A percentile compares a stretch with the other conserved stretches of the same genome.
Evolutionary conservation across 495 filamentous ascomycete genomes (phyloP).

Genomic region (Penicillium herquei): DNA sequence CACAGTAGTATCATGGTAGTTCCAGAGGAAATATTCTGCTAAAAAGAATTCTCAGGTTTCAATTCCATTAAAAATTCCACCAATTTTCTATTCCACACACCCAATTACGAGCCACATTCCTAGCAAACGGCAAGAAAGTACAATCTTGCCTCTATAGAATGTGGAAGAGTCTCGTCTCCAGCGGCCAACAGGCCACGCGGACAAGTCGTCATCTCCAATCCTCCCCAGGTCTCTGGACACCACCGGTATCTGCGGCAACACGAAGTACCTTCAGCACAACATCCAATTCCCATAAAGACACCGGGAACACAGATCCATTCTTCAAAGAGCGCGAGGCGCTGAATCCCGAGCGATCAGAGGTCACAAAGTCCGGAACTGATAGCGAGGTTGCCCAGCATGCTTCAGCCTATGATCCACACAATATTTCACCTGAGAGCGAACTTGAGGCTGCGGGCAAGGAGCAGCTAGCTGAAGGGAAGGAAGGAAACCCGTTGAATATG

Average conservation of each 20-base stretch:
- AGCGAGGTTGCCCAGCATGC: slow-evolving; percentile 47
- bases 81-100: neutral
- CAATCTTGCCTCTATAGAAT: slow-evolving; percentile 12
- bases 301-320: slow-evolving; percentile 28
- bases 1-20: neutral
- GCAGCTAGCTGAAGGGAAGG: slow-evolving; percentile 22
- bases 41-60: neutral
- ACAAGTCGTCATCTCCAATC: neutral
- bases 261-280: slow-evolving; percentile 13
- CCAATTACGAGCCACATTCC: too few relatives aligned
- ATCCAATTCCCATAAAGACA: slow-evolving; percentile 16
- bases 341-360: slow-evolving; percentile 54
- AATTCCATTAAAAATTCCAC: neutral
- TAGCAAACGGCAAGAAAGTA: neutral
- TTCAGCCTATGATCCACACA: slow-evolving; percentile 58
- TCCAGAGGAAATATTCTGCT: neutral
- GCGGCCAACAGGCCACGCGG: slow-evolving; percentile 19
- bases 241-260: neutral
- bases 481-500: slow-evolving; percentile 53
- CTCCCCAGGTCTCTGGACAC: neutral
- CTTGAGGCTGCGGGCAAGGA: slow-evolving; percentile 40
- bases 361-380: slow-evolving; percentile 58
- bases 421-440: slow-evolving; percentile 56
- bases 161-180: slow-evolving; percentile 27
- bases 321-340: slow-evolving; percentile 53